Evolutionary conservation across 73 alveolate species (phyloP), one percentile per base, ranked within the genome.

Genomic region (Blepharisma stoltei): DNA sequence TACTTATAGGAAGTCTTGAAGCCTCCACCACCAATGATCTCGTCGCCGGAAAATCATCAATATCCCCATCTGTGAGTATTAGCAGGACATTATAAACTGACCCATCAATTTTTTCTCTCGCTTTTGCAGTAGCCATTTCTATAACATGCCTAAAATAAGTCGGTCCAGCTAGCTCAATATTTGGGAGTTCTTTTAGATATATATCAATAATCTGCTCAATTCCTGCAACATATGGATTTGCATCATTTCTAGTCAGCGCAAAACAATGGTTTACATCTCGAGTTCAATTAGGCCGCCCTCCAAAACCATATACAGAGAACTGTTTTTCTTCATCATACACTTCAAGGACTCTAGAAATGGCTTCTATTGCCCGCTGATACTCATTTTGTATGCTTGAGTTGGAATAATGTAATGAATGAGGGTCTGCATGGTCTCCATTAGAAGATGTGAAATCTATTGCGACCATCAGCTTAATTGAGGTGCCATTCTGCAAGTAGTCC

Each of bases 21-120:
- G 86, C 86, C 5, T 92, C 90, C 32, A 80, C 90, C 9, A 95
- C 71, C 0, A 81, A 38, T 45, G 89, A 78, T 23, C 47, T 78
- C 5, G 98, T 93, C 47, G 86, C 70, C 7, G 41, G 78, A 94
- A 91, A 81, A 83, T 95, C 99, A 66, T 86, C 86, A 48, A 95
- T 91, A 8, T 81, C 89, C 46, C 99, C 98, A 86, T 95, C 99
- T 1, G 98, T 95, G 50, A 95, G 45, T 7, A 95, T 93, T 76
- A 95, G 70, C 43, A 88, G 76, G 47, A 93, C 79, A 55, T 82
- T 82, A 83, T 95, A 95, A 69, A 78, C 70, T 76, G 52, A 27
- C 4, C 32, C 55, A 3, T 11, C 11, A 78, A 9, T 69, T 78
- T 37, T 5, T 41, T 21, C 53, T 78, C 41, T 6, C 43, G 81